phyloP scores from a whole-genome alignment of 164 flowering plant species.

The Vitis cinerea region DNA sequence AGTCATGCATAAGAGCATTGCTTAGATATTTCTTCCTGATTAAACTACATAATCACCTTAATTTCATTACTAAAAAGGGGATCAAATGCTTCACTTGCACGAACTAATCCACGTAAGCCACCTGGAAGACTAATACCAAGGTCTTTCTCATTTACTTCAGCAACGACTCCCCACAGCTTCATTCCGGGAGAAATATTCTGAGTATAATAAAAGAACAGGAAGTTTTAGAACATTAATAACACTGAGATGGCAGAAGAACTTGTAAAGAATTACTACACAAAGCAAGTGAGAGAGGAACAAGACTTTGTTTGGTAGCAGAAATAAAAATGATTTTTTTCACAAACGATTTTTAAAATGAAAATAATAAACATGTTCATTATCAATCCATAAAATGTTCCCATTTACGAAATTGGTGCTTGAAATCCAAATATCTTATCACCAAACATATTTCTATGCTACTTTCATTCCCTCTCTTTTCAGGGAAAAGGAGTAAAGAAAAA shows the following conservation, averaged over 20 bases:
- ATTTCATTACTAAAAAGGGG: slow-evolving; percentile 32
- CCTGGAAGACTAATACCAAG: slow-evolving; percentile 88
- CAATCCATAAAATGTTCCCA: too few relatives aligned
- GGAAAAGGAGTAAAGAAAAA: not conserved
- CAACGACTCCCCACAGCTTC: slow-evolving; percentile 92
- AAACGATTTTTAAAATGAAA: too few relatives aligned
- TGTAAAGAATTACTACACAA: too few relatives aligned
- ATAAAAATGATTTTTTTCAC: not conserved
- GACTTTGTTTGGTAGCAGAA: too few relatives aligned
- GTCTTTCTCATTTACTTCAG: slow-evolving; percentile 89
- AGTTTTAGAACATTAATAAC: not conserved
- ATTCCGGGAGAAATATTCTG: slow-evolving; percentile 89
- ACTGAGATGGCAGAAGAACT: too few relatives aligned
- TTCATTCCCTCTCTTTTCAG: too few relatives aligned
- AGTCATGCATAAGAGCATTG: not conserved
- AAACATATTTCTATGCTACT: too few relatives aligned
- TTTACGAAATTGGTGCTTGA: too few relatives aligned
- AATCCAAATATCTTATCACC: too few relatives aligned
- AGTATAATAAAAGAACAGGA: slow-evolving; percentile 4
- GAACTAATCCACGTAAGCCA: slow-evolving; percentile 87
- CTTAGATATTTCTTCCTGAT: too few relatives aligned
- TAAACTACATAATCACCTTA: slow-evolving; percentile 30
- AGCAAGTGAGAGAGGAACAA: too few relatives aligned
- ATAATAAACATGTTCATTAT: too few relatives aligned
- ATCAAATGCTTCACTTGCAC: slow-evolving; percentile 75